Evolutionary conservation across 257 asterid genomes (phyloP), one percentile per base, ranked within the genome.

Genomic region (Capsicum chinense): DNA sequence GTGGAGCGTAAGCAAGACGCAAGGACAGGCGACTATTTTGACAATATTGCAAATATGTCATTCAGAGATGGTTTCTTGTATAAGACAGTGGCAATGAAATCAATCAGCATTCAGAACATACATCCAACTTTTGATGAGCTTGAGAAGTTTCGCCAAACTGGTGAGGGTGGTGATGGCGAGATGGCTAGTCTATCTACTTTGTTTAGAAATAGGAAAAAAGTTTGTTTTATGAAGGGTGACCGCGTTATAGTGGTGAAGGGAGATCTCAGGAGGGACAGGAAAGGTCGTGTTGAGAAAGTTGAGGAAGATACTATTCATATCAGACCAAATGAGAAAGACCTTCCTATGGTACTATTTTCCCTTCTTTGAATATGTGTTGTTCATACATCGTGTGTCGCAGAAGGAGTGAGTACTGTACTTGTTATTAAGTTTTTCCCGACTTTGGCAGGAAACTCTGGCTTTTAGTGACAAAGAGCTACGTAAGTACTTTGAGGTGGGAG

Each of bases 121-220:
- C 98, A 96, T 59, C 98, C 99, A 58, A 91, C 95, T 70, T 92
- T 96, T 85, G 99, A 96, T 86, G 99, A 96, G 87, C 97, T 96
- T 17, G 97, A 95, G 93, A 94, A 96, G 86, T 96, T 96, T 88
- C 90, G 97, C 83, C 97, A 91, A 15, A 92, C 97, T 81, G 88
- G 89, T 83, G 95, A 93, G 86, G 81, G 88, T 39, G 98, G 98
- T 81, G 97, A 93, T 85, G 94, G 95, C 70, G 96, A 96, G 85
- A 86, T 89, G 91, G 90, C 98, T 69, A 88, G 95, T 90, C 88
- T 96, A 86, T 88, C 98, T 11, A 92, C 95, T 1, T 95, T 96
- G 69, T 93, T 94, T 81, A 92, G 97, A 13, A 93, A 92, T 86
- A 89, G 98, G 83, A 96, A 93, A 88, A 96, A 94, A 83, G 99